Percentiles rank a stretch among this genome's conserved stretches.
Evolutionary conservation across 2,329 filamentous ascomycete genomes (phyloP).

Genomic region (Dothiorella sarmentorum): DNA sequence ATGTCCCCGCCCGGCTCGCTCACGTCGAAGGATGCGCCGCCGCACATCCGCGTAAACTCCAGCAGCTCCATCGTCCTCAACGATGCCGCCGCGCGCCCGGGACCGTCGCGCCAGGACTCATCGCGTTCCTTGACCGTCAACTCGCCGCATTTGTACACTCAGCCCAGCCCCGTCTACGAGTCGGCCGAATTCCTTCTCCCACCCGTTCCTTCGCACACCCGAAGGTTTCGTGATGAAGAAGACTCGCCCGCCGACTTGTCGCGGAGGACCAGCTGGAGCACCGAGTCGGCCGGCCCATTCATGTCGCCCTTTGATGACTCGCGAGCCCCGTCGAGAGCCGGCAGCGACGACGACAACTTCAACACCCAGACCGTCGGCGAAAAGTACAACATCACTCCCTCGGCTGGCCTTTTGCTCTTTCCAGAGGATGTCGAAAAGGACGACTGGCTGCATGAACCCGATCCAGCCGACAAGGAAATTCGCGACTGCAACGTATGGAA

Average conservation of each 20-base stretch:
- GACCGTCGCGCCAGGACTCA: slow-evolving; percentile 39
- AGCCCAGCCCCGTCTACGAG: slow-evolving; percentile 35
- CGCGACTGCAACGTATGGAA: slow-evolving; percentile 64
- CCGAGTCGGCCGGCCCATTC: slow-evolving; percentile 51
- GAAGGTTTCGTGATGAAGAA: slow-evolving; percentile 52
- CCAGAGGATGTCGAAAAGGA: slow-evolving; percentile 72
- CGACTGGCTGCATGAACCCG: slow-evolving; percentile 68
- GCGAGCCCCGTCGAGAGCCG: slow-evolving; percentile 55
- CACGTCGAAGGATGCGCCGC: slow-evolving; percentile 36
- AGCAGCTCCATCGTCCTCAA: slow-evolving; percentile 49
- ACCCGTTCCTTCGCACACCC: slow-evolving; percentile 47
- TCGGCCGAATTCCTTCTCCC: slow-evolving; percentile 52
- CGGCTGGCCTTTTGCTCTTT: slow-evolving; percentile 63
- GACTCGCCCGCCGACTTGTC: slow-evolving; percentile 43
- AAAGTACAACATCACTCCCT: slow-evolving; percentile 70
- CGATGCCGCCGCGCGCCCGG: slow-evolving; percentile 35
- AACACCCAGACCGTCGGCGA: slow-evolving; percentile 71
- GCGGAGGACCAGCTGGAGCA: slow-evolving; percentile 63
- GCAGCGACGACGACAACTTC: slow-evolving; percentile 60
- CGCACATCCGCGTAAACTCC: slow-evolving; percentile 64
- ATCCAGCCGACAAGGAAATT: slow-evolving; percentile 59
- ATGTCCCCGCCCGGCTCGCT: slow-evolving; percentile 16
- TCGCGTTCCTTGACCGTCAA: slow-evolving; percentile 42
- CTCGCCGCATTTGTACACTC: slow-evolving; percentile 28
- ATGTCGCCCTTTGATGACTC: slow-evolving; percentile 59